These are phyloP conservation scores for Pseudocercospora musae DNA, from an alignment of 2,329 filamentous ascomycete genomes.

Conservation along the genomic window DNA sequence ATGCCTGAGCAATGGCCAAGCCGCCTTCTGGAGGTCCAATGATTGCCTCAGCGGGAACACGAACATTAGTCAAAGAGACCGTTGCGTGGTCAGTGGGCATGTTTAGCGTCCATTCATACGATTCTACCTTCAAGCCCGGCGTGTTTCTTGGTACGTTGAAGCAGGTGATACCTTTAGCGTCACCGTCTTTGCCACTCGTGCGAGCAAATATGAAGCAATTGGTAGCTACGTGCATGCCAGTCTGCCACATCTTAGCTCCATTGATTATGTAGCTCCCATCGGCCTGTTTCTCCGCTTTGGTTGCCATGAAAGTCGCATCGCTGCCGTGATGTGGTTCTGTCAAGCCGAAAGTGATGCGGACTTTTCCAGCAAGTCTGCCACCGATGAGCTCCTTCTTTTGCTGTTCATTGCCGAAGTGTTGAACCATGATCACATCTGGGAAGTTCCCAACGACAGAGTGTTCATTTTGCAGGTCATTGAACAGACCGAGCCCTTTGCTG, in stretches of 20 bases:
- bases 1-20: slow-evolving; percentile 61
- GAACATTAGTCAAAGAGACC: slow-evolving; percentile 55
- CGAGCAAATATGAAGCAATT: slow-evolving; percentile 62
- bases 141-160: slow-evolving; percentile 57
- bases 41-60: slow-evolving; percentile 52
- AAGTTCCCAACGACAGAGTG: slow-evolving; percentile 62
- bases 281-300: slow-evolving; percentile 46
- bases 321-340: slow-evolving; percentile 62
- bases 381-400: slow-evolving; percentile 56
- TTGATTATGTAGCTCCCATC: slow-evolving; percentile 54
- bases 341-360: slow-evolving; percentile 59
- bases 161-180: slow-evolving; percentile 57
- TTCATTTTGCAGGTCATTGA: slow-evolving; percentile 64
- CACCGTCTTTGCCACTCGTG: slow-evolving; percentile 53
- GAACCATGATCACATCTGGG: slow-evolving; percentile 60
- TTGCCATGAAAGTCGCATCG: slow-evolving; percentile 62
- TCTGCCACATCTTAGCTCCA: slow-evolving; percentile 64
- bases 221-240: slow-evolving; percentile 59
- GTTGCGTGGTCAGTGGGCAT: slow-evolving; percentile 67
- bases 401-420: slow-evolving; percentile 55
- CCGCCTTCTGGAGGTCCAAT: slow-evolving; percentile 54
- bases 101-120: slow-evolving; percentile 64
- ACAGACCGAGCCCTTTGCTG: slow-evolving; percentile 57
- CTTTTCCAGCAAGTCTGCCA: slow-evolving; percentile 51
- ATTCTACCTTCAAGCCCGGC: slow-evolving; percentile 53